Percentiles rank a stretch among this genome's conserved stretches.
Conservation (phyloP, 495 filamentous ascomycete species). For the Recurvomyces mirabilis region DNA sequence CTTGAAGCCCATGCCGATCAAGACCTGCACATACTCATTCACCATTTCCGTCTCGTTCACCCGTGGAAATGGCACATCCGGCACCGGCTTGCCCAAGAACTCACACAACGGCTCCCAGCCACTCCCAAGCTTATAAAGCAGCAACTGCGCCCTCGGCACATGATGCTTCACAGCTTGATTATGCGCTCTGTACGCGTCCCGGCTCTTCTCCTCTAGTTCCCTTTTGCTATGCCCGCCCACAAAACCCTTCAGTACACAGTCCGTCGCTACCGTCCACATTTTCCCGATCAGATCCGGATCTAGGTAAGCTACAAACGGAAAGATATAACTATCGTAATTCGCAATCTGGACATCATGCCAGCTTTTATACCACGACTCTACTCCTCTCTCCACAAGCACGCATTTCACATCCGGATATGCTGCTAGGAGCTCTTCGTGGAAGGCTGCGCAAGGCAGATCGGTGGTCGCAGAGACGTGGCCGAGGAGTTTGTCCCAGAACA, state of each 20-base stretch:
- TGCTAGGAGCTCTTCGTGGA: constrained; percentile 27
- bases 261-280: not conserved
- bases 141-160: not conserved
- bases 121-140: not conserved
- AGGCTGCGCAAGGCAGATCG: constrained; percentile 31
- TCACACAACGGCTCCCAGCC: constrained; percentile 11
- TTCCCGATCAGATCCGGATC: not conserved
- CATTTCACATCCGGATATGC: constrained; percentile 14
- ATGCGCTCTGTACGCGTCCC: constrained; percentile 3
- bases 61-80: constrained; percentile 4
- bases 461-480: not conserved
- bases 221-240: not conserved
- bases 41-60: not conserved
- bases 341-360: not conserved
- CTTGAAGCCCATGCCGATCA: not conserved
- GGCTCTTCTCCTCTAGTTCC: not conserved
- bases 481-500: not conserved
- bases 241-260: not conserved
- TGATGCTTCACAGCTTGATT: not conserved
- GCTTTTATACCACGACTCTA: constrained; percentile 3
- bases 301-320: not conserved
- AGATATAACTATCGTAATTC: not conserved
- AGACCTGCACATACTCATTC: not conserved
- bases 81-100: constrained; percentile 6
- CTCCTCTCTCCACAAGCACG: constrained; percentile 5